These are phyloP conservation scores for Geotrichum australiense DNA, from an alignment of 1,139 yeast species.

Conservation along the genomic window DNA sequence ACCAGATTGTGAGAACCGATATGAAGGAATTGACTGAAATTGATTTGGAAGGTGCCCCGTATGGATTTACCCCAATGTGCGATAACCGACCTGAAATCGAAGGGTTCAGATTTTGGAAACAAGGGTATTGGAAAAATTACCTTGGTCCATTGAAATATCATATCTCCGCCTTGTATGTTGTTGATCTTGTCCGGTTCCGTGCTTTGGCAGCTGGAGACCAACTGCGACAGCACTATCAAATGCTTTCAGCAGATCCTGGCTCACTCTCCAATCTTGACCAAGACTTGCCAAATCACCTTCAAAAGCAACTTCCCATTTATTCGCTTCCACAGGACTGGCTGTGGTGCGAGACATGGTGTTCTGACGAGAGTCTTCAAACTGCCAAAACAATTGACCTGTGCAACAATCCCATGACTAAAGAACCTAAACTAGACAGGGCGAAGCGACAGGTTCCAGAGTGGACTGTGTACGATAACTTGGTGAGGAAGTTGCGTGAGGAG, in stretches of 20 bases:
- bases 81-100: conserved; percentile 76
- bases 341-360: conserved; percentile 94
- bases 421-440: conserved; percentile 68
- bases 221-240: conserved; percentile 80
- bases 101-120: conserved; percentile 87
- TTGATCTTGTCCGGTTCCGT: conserved; percentile 65
- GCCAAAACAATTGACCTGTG: conserved; percentile 82
- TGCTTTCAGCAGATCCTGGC: conserved; percentile 66
- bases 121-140: conserved; percentile 77
- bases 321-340: conserved; percentile 79
- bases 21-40: conserved; percentile 56
- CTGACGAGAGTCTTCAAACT: conserved; percentile 48
- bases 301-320: conserved; percentile 54
- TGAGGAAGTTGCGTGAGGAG: conserved; percentile 32
- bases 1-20: conserved; percentile 70
- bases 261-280: conserved; percentile 84
- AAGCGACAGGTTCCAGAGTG: conserved; percentile 73
- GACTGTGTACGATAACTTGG: conserved; percentile 53
- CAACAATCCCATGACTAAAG: conserved; percentile 74
- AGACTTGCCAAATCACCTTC: conserved; percentile 84
- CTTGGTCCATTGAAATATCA: conserved; percentile 62
- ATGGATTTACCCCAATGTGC: conserved; percentile 85
- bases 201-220: conserved; percentile 66
- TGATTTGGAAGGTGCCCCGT: conserved; percentile 71
- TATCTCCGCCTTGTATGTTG: conserved; percentile 77